Base-by-base conservation (phyloP, 179 eudicot genomes). In the Sideroxylon spinosum region DNA sequence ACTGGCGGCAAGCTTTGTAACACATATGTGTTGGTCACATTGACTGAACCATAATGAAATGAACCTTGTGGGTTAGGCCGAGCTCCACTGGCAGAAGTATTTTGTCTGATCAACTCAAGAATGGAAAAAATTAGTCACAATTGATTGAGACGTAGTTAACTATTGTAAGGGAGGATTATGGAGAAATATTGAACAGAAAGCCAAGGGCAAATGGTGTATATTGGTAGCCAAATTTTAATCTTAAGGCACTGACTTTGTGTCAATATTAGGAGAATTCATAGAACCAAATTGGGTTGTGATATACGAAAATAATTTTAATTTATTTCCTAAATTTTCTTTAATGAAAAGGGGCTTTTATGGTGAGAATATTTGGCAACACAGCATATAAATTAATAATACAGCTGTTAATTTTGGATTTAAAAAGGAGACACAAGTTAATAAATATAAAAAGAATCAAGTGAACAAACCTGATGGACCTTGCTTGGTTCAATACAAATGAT, bases 1-100 rank as follows among this genome's bases (percentile, higher is more conserved):
- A 81, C 37, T 6, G 96, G 98, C 57, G 99, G 99, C 80, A 86
- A 46, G 78, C 86, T 90, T 82, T 83, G 86, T 44, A 95, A 55
- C 10, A 90, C 37, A 65, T 91, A 92, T 12, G 78, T 72, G 37
- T 94, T 84, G 0, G 98, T 91, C 60, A 95, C 96, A 76, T 92
- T 90, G 70, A 95, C 91, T 28, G 50, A 71, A 57, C 99, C 99
- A 74, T 95, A 95, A 64, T 90, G 94, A 75, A 88, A 95, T 19
- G 99, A 95, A 66, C 99, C 99, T 85, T 95, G 99, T 46, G 98
- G 97, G 74, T 95, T 95, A 8, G 97, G 96, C 48, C 98, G 94
- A 76, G 99, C 98, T 69, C 97, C 98, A 86, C 99, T 94, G 11
- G 99, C 97, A 71, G 91, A 68, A 49, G 76, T 89, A 61, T 95